Evolutionary conservation across 176 grass and related monocot genomes (phyloP), one percentile per base, ranked within the genome.

Genomic region (Hordeum marinum): DNA sequence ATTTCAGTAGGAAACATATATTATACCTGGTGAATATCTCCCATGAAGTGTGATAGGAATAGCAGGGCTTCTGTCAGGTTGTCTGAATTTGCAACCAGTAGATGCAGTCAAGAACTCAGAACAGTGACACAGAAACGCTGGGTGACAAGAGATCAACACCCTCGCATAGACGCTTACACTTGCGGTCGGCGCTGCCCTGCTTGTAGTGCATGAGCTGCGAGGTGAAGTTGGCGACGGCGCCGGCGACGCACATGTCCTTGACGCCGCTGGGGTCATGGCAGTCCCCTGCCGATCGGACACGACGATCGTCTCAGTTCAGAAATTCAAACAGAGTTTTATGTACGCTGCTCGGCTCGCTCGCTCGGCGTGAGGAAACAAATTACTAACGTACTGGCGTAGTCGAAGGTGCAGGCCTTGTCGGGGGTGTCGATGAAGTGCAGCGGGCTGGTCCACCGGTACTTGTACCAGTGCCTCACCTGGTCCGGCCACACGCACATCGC

Each of bases 381-480:
- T 29, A n/a, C n/a, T n/a, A 29, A 29, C 29, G 29, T 29, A 97
- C 95, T 89, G 17, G 89, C 78, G 84, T 97, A 97, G 87, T 65
- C 79, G 35, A 94, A 97, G 79, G 24, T 93, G 92, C 95, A 97
- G 29, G 84, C 90, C 67, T 91, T 15, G 87, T 97, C 92, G 25
- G 92, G 95, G 71, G 90, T 94, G 89, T 97, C 90, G 20, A 97
- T 93, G 92, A 97, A 97, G 79, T 97, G 95, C 24, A 93, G 92
- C 26, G 92, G 79, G 62, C 89, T 88, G 0, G 84, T 91, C 95
- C 90, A 94, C 24, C 64, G 83, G 79, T 94, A 97, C 71, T 86
- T 91, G 88, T 89, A 90, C 95, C 90, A 91, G 76, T 94, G 90
- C 82, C 95, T 84, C 2, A 94, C 89, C 79, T 97, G 90, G 80